phyloP scores from a whole-genome alignment of 495 filamentous ascomycete species.

The Aspergillus avenaceus region DNA sequence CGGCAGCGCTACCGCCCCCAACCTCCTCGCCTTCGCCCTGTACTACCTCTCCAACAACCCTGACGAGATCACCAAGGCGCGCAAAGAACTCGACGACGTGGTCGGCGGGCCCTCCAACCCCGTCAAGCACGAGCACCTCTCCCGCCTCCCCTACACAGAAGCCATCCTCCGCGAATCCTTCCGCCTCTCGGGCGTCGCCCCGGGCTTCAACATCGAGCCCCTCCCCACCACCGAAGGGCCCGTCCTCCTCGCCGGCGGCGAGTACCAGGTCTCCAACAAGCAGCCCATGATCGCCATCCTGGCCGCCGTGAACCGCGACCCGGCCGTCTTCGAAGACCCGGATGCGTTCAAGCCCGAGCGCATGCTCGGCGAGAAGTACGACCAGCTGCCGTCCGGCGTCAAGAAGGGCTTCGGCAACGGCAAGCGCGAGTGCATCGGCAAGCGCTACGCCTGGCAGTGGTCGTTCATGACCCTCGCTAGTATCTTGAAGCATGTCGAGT shows the following conservation, averaged over 20 bases:
- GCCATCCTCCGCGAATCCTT: conserved; percentile 70
- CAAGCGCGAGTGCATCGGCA: conserved; percentile 63
- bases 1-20: conserved; percentile 41
- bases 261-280: conserved; percentile 60
- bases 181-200: conserved; percentile 62
- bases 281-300: conserved; percentile 62
- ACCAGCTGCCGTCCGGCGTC: conserved; percentile 50
- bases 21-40: conserved; percentile 39
- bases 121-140: conserved; percentile 53
- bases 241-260: conserved; percentile 53
- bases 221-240: conserved; percentile 48
- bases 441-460: conserved; percentile 63
- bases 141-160: conserved; percentile 59
- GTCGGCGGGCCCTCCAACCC: conserved; percentile 26
- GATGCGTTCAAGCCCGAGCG: conserved; percentile 63
- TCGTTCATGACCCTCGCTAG: conserved; percentile 35
- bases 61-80: conserved; percentile 26
- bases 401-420: conserved; percentile 72
- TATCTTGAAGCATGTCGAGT: conserved; percentile 38
- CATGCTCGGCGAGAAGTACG: conserved; percentile 63
- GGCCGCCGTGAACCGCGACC: conserved; percentile 63
- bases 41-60: conserved; percentile 45
- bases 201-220: conserved; percentile 56
- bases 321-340: conserved; percentile 61
- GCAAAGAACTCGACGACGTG: conserved; percentile 40